Percentiles rank a stretch among this genome's conserved stretches.
These are phyloP conservation scores for Pichia sp. DNA, from an alignment of 1,139 yeast genomes.

Conservation along the genomic window DNA sequence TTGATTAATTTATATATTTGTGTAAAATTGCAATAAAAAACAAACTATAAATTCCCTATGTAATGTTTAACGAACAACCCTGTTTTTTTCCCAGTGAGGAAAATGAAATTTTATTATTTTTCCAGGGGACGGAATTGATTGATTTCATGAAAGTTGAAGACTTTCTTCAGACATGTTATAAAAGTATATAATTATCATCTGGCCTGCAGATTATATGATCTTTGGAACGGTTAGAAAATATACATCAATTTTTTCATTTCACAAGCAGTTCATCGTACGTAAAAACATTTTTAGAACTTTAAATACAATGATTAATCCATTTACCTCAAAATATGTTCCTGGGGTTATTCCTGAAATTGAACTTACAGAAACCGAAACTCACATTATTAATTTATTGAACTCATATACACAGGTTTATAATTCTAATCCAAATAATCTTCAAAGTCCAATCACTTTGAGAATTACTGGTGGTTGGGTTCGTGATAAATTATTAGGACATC, in stretches of 20 bases:
- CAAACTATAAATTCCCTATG: no score
- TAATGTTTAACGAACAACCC: no score
- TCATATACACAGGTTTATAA: conserved; percentile 27
- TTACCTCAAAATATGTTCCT: conserved; percentile 2
- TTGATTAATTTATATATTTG: conserved; percentile 39
- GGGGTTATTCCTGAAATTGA: conserved; percentile 14
- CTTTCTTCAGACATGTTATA: no score
- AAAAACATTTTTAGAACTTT: not conserved
- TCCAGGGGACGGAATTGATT: no score
- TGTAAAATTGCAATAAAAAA: no score
- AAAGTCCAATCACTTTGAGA: conserved; percentile 46
- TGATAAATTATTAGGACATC: conserved; percentile 76
- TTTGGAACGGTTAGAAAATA: not conserved
- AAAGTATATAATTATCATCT: no score
- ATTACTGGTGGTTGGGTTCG: conserved; percentile 99
- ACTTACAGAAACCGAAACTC: conserved; percentile 23
- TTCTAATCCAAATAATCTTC: conserved; percentile 3
- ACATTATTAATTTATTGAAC: conserved; percentile 25
- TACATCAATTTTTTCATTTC: no score
- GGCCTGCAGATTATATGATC: no score
- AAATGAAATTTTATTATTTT: not conserved
- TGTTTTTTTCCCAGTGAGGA: not conserved
- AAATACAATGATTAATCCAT: conserved; percentile 5
- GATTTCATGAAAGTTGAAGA: no score
- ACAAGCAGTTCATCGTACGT: no score